phyloP scores from a whole-genome alignment of 352 stramenopile genomes.

The Thalassiosira mediterranea region DNA sequence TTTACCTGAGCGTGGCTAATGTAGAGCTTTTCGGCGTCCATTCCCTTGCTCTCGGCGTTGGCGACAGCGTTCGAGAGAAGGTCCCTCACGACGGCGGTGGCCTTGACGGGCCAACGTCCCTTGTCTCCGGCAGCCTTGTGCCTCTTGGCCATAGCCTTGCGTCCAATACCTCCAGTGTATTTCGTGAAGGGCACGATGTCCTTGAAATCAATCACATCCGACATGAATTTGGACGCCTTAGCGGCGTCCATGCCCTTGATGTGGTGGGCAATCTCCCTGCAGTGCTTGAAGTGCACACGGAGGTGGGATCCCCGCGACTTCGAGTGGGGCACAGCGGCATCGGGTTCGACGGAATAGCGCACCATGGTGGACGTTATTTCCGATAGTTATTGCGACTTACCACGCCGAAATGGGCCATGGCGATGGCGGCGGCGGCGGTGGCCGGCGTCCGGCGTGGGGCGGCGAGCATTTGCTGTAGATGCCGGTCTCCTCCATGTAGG shows the following conservation, averaged over 20 bases:
- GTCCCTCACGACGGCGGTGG: constrained; percentile 97
- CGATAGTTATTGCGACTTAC: no score
- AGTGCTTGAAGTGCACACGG: constrained; percentile 99
- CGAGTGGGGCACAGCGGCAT: constrained; percentile 76
- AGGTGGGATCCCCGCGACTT: constrained; percentile 97
- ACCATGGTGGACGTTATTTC: constrained; percentile 58
- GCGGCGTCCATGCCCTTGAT: constrained; percentile 97
- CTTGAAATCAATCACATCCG: constrained; percentile 97
- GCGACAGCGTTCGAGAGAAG: constrained; percentile 98
- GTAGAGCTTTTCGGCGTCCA: constrained; percentile 95
- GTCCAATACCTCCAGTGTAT: constrained; percentile 97
- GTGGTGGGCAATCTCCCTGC: constrained; percentile 95
- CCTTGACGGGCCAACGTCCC: constrained; percentile 98
- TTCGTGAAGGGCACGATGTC: constrained; percentile 98
- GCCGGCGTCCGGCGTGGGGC: no score
- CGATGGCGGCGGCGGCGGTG: no score
- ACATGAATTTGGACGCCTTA: constrained; percentile 95
- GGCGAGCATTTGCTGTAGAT: no score
- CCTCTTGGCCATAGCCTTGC: constrained; percentile 96
- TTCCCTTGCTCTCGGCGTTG: constrained; percentile 98
- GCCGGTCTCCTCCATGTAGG: no score
- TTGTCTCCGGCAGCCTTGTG: constrained; percentile 93
- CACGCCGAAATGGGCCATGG: no score
- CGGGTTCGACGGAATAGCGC: constrained; percentile 79
- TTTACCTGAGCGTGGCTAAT: constrained; percentile 98